Evolutionary conservation across 257 asterid species (phyloP), one percentile per base, ranked within the genome.

Genomic region (Ilex aquifolium): DNA sequence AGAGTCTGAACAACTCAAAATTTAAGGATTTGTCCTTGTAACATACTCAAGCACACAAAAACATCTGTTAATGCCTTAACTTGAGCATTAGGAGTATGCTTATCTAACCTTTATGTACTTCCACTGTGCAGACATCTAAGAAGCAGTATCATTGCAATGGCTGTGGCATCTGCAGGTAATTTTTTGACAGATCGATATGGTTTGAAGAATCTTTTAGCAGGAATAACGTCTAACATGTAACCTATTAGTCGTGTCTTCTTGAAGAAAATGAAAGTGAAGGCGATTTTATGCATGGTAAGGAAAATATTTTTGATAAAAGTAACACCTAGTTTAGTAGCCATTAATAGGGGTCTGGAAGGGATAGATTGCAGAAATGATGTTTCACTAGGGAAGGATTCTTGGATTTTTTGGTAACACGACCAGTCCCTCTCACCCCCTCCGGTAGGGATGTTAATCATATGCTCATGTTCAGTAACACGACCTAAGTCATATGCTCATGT

Each of bases 161-260:
- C 17, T 90, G 97, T 63, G 96, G 97, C 74, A 90, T 90, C 49
- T 90, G 97, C 91, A 83, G 97, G 97, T 88, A 78, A 15, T 5
- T 0, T 53, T 21, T 53, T 53, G 4, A 3, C 14, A 11, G 14
- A 4, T 12, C 10, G 53, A 15, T 48, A 11, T 11, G 13, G 13
- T 48, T 48, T 48, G 2, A 10, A 10, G 16, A 4, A 48, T 48
- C 53, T 10, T 10, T 3, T 48, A 15, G 53, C 10, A 3, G 16
- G 16, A 11, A 10, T 11, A 10, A 48, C 53, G 2, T 10, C 3
- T 2, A 7, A 15, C 10, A 52, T 2, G 30, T 21, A 52, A 52
- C 57, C 30, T 21, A 14, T n/a, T n/a, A n/a, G n/a, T n/a, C n/a
- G n/a, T n/a, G n/a, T n/a, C 57, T 46, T 36, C 53, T 15, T 10